phyloP scores from a whole-genome alignment of 768 basidiomycete genomes.

The button mushroom (Agaricus bisporus) region DNA sequence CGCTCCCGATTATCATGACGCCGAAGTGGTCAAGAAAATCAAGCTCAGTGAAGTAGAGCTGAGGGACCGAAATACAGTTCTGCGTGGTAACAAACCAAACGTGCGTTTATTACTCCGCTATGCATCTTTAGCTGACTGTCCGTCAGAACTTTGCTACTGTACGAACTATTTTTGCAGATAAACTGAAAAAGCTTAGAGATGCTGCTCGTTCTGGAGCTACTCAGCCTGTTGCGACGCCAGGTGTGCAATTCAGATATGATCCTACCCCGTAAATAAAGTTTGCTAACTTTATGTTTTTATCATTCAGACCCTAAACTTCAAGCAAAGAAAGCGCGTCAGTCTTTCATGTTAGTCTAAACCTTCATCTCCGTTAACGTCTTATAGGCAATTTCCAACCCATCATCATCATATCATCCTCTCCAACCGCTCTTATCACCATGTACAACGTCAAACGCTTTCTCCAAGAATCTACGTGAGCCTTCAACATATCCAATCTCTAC shows the following conservation, averaged over 20 bases:
- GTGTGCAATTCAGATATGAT: conserved; percentile 17
- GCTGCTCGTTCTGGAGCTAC: conserved; percentile 45
- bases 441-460: conserved; percentile 94
- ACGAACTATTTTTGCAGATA: conserved; percentile 60
- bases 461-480: conserved; percentile 73
- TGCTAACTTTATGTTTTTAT: background rate
- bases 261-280: background rate
- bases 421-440: conserved; percentile 95
- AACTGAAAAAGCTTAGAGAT: conserved; percentile 74
- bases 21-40: conserved; percentile 85
- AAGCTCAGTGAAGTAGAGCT: conserved; percentile 72
- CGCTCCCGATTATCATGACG: conserved; percentile 68
- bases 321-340: conserved; percentile 67
- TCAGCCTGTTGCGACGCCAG: conserved; percentile 34
- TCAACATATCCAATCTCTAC: background rate
- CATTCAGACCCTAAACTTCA: conserved; percentile 47
- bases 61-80: conserved; percentile 73
- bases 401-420: conserved; percentile 95
- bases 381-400: conserved; percentile 77
- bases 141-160: conserved; percentile 78
- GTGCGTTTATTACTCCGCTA: conserved; percentile 37
- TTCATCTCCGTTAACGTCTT: background rate
- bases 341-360: background rate
- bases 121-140: background rate
- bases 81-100: conserved; percentile 79